Base-by-base conservation (phyloP, 2,329 filamentous ascomycete genomes). In the Graphiopsis chlorocephala region DNA sequence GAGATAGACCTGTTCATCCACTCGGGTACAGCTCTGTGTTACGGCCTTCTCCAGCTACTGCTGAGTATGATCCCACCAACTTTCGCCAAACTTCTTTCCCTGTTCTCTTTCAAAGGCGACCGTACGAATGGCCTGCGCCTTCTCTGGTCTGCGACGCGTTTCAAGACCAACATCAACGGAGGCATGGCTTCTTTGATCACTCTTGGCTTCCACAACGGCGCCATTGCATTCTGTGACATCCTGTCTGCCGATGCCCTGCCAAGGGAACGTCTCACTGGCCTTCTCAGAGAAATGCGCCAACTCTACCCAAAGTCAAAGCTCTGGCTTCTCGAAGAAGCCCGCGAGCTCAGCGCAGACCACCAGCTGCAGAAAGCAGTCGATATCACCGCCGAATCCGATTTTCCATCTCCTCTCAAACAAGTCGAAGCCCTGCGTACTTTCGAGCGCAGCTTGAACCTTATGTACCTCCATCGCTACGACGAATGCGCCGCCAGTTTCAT, bases 21-120 rank as follows among this genome's bases (percentile, higher is more conserved):
- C 75, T 93, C 92, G 0, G 94, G 93, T 11, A 87, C 89, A 5
- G 95, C 91, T 74, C 89, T 97, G 77, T 97, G 93, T 77, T 97
- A 93, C 72, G 95, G 95, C 3, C 85, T 96, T 33, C 80, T 98
- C 1, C 84, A 96, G 15, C 83, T 98, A 1, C 83, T 98, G 62
- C 88, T 98, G n/a, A 96, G 92, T 14, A 90, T 98, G 80, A 88
- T 98, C 0, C 96, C 95, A 0, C 95, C 95, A 0, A 87, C 93
- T 0, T 97, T 98, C 76, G 90, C 87, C n/a, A 90, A 88, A 64
- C 85, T 99, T 1, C 83, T 98, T 4, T 91, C 89, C 65, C 89
- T 98, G 48, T 90, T 97, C 31, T 95, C 95, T 1, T 98, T 98
- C 79, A 88, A 87, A 67, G 95, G 95, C 33, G 93, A 98, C 75